Conservation (phyloP, 31 red algal genomes). For the Asparagopsis taxiformis region DNA sequence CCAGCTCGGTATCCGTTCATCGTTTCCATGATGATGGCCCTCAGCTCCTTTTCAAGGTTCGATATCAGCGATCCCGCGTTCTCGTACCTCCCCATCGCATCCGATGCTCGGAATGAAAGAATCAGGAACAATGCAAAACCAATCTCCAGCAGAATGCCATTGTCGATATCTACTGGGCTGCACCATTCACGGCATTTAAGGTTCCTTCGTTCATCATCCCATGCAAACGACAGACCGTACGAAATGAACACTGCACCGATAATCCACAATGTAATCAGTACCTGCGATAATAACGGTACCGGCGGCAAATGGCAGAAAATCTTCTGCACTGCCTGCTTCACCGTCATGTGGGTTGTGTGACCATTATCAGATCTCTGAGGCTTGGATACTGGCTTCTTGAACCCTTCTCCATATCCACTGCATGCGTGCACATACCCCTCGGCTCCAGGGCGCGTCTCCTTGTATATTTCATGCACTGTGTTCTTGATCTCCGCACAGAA, state of each 20-base stretch:
- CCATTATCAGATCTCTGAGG: neutral
- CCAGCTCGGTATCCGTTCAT: neutral
- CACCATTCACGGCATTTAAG: no score
- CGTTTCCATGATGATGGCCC: neutral
- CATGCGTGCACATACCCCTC: neutral
- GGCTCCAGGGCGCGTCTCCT: neutral
- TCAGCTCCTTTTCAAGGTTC: no score
- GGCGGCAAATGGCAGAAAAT: no score
- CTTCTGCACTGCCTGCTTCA: neutral
- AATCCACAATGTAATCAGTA: slow-evolving; percentile 11
- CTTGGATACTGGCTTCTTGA: neutral
- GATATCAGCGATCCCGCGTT: no score
- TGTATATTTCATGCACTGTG: no score
- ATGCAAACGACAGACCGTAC: no score
- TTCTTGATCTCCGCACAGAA: no score
- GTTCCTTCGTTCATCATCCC: no score
- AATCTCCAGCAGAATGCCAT: no score
- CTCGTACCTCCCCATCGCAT: slow-evolving; percentile 2
- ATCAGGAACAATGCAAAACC: no score
- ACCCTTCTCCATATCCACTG: neutral
- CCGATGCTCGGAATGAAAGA: no score
- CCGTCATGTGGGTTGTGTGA: slow-evolving; percentile 4
- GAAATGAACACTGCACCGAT: slow-evolving; percentile 23
- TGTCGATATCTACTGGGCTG: no score
- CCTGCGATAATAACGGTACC: neutral